A percentile compares a stretch with the other conserved stretches of the same genome.
phyloP scores from a whole-genome alignment of 1,139 yeast species.

The Blastobotrys raffinosifermentans region DNA sequence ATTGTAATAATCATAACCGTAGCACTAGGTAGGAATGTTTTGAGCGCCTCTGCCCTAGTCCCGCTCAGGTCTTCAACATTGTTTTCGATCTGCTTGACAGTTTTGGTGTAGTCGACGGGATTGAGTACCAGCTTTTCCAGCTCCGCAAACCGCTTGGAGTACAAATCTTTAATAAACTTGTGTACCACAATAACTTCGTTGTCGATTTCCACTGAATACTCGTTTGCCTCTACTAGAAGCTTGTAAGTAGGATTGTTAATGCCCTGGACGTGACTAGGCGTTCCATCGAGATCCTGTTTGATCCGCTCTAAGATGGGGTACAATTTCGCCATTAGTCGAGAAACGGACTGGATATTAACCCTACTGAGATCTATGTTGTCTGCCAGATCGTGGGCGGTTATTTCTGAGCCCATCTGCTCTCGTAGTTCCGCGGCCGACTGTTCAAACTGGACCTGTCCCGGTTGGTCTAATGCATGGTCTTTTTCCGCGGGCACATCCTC shows the following conservation, averaged over 20 bases:
- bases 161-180: conserved; percentile 47
- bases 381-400: conserved; percentile 20
- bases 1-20: conserved; percentile 67
- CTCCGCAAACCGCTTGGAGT: conserved; percentile 64
- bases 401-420: conserved; percentile 8
- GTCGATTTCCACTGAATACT: conserved; percentile 48
- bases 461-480: conserved; percentile 2
- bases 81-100: conserved; percentile 50
- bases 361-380: conserved; percentile 15
- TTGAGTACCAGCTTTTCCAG: conserved; percentile 57
- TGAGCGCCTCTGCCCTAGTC: conserved; percentile 34
- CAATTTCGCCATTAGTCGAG: conserved; percentile 24
- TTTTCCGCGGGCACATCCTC: conserved; percentile 8
- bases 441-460: conserved; percentile 4
- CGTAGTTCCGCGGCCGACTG: conserved; percentile 8
- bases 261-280: conserved; percentile 27
- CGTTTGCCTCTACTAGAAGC: conserved; percentile 52
- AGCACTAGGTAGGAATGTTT: conserved; percentile 49
- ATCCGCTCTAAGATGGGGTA: conserved; percentile 27
- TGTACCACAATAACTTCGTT: conserved; percentile 50
- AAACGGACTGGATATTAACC: conserved; percentile 15
- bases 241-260: conserved; percentile 39
- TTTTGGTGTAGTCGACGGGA: conserved; percentile 57
- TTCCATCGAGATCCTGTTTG: conserved; percentile 12
- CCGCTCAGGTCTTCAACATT: conserved; percentile 33